Conservation (phyloP, 768 basidiomycete species). For the Pholiota microspora region DNA sequence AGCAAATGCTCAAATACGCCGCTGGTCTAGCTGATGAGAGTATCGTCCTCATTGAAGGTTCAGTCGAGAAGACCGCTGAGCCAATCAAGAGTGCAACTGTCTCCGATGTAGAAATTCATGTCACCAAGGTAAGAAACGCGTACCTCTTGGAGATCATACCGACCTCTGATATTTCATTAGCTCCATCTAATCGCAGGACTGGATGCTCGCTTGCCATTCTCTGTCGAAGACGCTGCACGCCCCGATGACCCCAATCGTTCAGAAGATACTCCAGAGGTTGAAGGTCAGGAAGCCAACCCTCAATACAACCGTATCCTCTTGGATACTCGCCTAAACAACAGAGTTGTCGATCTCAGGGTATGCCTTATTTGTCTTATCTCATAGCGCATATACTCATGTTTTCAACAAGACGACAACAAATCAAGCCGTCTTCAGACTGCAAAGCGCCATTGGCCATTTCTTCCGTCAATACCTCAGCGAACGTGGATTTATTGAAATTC, state of each 20-base stretch:
- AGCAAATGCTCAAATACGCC: slow-evolving; percentile 97
- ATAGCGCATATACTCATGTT: not conserved
- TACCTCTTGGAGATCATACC: not conserved
- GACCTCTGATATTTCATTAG: slow-evolving; percentile 36
- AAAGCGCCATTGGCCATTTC: slow-evolving; percentile 82
- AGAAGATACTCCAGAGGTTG: slow-evolving; percentile 43
- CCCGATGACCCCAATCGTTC: slow-evolving; percentile 69
- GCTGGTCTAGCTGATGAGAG: slow-evolving; percentile 77
- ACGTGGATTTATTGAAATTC: slow-evolving; percentile 89
- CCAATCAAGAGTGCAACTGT: slow-evolving; percentile 91
- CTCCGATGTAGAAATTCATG: slow-evolving; percentile 82
- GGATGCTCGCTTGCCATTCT: slow-evolving; percentile 83
- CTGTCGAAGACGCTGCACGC: slow-evolving; percentile 88
- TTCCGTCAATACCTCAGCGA: slow-evolving; percentile 81
- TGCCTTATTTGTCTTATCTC: slow-evolving; percentile 24
- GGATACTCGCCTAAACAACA: slow-evolving; percentile 92
- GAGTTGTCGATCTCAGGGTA: slow-evolving; percentile 91
- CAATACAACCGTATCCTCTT: slow-evolving; percentile 82
- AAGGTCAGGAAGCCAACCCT: slow-evolving; percentile 50
- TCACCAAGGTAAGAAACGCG: slow-evolving; percentile 61
- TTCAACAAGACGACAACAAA: slow-evolving; percentile 80
- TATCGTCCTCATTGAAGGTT: slow-evolving; percentile 88
- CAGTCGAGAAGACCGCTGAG: slow-evolving; percentile 74
- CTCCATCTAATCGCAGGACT: slow-evolving; percentile 79
- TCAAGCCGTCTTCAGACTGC: slow-evolving; percentile 92